Conservation (phyloP, 805 yeast genomes). For the Yarrowia sp. region DNA sequence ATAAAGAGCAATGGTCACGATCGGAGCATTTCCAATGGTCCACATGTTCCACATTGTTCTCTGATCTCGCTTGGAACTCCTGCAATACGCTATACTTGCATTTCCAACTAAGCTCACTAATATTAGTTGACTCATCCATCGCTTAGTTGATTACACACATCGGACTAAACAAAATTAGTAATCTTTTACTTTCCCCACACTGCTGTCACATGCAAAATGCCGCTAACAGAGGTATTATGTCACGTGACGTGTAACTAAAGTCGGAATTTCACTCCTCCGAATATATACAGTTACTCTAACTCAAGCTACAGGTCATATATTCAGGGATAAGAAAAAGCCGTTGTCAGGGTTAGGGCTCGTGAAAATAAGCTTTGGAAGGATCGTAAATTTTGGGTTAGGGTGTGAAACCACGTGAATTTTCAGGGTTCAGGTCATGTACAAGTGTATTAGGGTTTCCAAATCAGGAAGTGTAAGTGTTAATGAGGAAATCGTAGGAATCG, state of each 20-base stretch:
- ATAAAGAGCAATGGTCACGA: too few species aligned
- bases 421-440: neutral
- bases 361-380: neutral
- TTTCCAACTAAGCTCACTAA: too few species aligned
- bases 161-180: slow-evolving; percentile 9
- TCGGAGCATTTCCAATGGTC: too few species aligned
- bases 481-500: too few species aligned
- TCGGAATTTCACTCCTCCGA: too few species aligned
- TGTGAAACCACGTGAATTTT: slow-evolving; percentile 15
- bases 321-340: neutral
- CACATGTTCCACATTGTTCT: too few species aligned
- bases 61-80: too few species aligned
- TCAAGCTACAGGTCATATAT: too few species aligned
- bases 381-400: neutral
- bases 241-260: neutral
- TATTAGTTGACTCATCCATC: neutral
- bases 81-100: too few species aligned
- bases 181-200: slow-evolving; percentile 7
- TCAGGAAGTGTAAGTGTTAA: neutral
- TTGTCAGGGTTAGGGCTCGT: neutral
- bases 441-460: neutral
- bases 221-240: neutral
- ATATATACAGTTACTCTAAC: too few species aligned
- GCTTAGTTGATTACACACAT: neutral
- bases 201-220: neutral